Conservation (phyloP, 2,329 filamentous ascomycete species). For the Hypomyces rosellus region DNA sequence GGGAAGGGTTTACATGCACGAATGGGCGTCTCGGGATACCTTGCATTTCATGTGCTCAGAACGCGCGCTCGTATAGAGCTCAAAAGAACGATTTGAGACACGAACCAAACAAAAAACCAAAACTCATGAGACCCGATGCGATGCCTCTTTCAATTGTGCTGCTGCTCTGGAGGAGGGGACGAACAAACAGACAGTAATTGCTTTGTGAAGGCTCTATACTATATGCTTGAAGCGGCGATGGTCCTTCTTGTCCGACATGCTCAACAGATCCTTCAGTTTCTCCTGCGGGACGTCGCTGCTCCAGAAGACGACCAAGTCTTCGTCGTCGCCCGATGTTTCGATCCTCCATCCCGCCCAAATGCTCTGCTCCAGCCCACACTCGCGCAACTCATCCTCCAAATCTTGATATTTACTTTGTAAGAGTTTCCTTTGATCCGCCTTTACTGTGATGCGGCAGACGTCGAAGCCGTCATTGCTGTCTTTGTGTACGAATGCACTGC, state of each 20-base stretch:
- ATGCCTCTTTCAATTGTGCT: background rate
- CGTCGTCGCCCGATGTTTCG: slow-evolving; percentile 28
- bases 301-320: slow-evolving; percentile 36
- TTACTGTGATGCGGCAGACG: slow-evolving; percentile 29
- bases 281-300: slow-evolving; percentile 31
- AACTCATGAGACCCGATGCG: background rate
- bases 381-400: slow-evolving; percentile 25
- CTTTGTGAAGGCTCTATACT: slow-evolving; percentile 11
- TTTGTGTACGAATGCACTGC: slow-evolving; percentile 19
- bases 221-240: slow-evolving; percentile 21
- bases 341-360: slow-evolving; percentile 37
- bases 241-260: slow-evolving; percentile 15
- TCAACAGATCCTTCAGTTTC: slow-evolving; percentile 22
- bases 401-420: slow-evolving; percentile 29
- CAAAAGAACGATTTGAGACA: slow-evolving; percentile 31
- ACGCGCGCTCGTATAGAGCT: slow-evolving; percentile 33
- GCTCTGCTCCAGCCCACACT: slow-evolving; percentile 23
- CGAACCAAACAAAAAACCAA: slow-evolving; percentile 6
- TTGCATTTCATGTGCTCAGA: slow-evolving; percentile 43
- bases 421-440: slow-evolving; percentile 22
- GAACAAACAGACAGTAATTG: background rate
- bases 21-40: slow-evolving; percentile 52
- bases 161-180: background rate
- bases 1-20: slow-evolving; percentile 34
- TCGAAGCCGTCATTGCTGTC: slow-evolving; percentile 24